Conservation (phyloP, 306 rosid genomes). For the Gastrolobium bilobum region DNA sequence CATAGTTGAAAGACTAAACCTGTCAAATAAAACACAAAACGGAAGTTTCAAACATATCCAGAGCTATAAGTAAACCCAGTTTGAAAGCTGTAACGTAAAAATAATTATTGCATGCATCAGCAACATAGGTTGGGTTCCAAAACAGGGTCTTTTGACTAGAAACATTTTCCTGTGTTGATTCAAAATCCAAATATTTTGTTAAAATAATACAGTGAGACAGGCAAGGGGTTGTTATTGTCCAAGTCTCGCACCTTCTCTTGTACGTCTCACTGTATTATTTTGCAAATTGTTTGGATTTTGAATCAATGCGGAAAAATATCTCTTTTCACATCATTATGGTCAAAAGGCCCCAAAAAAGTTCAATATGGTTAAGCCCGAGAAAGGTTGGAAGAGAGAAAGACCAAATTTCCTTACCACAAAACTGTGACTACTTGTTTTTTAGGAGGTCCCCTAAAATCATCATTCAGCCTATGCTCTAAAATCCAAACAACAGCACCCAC, state of each 20-base stretch:
- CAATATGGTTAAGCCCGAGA: not conserved
- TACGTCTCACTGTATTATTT: no score
- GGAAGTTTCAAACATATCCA: constrained; percentile 42
- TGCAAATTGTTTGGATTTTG: no score
- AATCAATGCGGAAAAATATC: no score
- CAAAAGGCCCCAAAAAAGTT: not conserved
- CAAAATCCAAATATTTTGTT: no score
- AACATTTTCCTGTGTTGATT: no score
- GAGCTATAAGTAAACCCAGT: constrained; percentile 24
- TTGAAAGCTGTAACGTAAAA: constrained; percentile 12
- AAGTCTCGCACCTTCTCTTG: no score
- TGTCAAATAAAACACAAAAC: constrained; percentile 49
- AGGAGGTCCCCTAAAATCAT: constrained; percentile 95
- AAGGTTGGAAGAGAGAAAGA: not conserved
- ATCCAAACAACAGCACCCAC: constrained; percentile 95
- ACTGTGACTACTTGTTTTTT: constrained; percentile 73
- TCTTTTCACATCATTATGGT: no score
- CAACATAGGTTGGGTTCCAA: constrained; percentile 6
- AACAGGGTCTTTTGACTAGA: no score
- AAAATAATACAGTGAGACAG: no score
- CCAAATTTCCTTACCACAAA: constrained; percentile 69
- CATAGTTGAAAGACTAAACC: constrained; percentile 89
- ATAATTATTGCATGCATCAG: constrained; percentile 34
- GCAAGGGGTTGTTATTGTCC: no score
- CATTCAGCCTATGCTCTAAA: constrained; percentile 90